phyloP scores from a whole-genome alignment of 2,329 filamentous ascomycete species.

The Aspergillus ochraceoroseus region DNA sequence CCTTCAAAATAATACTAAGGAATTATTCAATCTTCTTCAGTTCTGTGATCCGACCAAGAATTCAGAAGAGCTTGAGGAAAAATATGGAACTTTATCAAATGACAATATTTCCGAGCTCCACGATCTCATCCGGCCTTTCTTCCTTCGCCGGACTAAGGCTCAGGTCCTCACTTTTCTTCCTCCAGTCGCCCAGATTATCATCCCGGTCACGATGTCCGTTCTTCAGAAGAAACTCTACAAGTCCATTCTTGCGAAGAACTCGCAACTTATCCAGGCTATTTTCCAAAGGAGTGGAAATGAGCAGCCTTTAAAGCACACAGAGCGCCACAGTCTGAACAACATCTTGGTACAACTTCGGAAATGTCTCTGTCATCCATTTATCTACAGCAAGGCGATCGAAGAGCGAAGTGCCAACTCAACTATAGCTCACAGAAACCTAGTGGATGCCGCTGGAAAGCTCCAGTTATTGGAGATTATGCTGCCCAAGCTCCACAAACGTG shows the following conservation, averaged over 20 bases:
- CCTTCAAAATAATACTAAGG: conserved; percentile 75
- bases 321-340: conserved; percentile 81
- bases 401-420: conserved; percentile 62
- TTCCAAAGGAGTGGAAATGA: conserved; percentile 61
- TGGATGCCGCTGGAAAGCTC: conserved; percentile 88
- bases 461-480: conserved; percentile 78
- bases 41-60: conserved; percentile 73
- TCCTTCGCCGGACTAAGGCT: conserved; percentile 75
- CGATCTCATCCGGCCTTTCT: conserved; percentile 69
- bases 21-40: conserved; percentile 93
- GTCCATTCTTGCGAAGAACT: conserved; percentile 86
- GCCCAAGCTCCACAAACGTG: conserved; percentile 76
- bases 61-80: conserved; percentile 66
- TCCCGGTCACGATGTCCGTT: conserved; percentile 91
- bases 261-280: conserved; percentile 80
- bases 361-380: conserved; percentile 90
- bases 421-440: conserved; percentile 69
- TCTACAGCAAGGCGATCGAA: conserved; percentile 87
- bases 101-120: conserved; percentile 79
- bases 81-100: conserved; percentile 72
- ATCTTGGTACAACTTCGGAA: conserved; percentile 94
- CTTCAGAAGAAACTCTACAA: conserved; percentile 93
- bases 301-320: conserved; percentile 54
- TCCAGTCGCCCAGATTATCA: conserved; percentile 87
- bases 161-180: conserved; percentile 88